These are phyloP conservation scores for Saccharomycopsis fermentans DNA, from an alignment of 805 yeast species.

Conservation along the genomic window DNA sequence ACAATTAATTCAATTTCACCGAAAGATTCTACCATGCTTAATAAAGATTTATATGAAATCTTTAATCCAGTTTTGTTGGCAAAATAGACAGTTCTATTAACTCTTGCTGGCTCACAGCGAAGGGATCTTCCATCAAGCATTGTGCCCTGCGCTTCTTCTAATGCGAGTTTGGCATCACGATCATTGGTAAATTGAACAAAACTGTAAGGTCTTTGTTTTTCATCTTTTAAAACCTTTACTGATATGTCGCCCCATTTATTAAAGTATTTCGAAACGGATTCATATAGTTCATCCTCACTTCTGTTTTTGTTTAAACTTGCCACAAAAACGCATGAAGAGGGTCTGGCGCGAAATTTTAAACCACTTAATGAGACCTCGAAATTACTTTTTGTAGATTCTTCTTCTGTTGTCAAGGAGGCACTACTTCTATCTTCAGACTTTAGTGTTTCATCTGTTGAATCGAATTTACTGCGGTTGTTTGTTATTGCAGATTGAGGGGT, in stretches of 20 bases:
- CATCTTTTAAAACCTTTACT: conserved; percentile 78
- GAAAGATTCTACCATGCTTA: conserved; percentile 34
- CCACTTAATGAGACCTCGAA: conserved; percentile 7
- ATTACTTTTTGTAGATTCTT: background rate
- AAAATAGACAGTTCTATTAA: conserved; percentile 73
- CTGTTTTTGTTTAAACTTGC: conserved; percentile 65
- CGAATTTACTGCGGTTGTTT: too few relatives aligned
- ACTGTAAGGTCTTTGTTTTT: conserved; percentile 79
- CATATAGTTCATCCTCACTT: conserved; percentile 61
- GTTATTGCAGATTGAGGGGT: background rate
- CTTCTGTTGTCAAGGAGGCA: background rate
- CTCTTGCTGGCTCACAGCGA: conserved; percentile 86
- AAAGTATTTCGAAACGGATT: conserved; percentile 61
- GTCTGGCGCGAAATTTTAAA: conserved; percentile 40
- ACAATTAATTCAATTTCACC: conserved; percentile 72
- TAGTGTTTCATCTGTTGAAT: too few relatives aligned
- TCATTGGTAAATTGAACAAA: conserved; percentile 79
- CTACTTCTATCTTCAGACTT: background rate
- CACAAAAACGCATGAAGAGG: conserved; percentile 82
- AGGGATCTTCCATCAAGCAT: conserved; percentile 62
- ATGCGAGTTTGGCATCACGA: conserved; percentile 58
- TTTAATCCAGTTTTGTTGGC: conserved; percentile 27
- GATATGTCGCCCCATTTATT: conserved; percentile 59
- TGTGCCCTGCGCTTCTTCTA: conserved; percentile 58
- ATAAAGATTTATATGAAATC: conserved; percentile 28